phyloP scores from a whole-genome alignment of 345 rosid species.

The Arabidopsis suecica region DNA sequence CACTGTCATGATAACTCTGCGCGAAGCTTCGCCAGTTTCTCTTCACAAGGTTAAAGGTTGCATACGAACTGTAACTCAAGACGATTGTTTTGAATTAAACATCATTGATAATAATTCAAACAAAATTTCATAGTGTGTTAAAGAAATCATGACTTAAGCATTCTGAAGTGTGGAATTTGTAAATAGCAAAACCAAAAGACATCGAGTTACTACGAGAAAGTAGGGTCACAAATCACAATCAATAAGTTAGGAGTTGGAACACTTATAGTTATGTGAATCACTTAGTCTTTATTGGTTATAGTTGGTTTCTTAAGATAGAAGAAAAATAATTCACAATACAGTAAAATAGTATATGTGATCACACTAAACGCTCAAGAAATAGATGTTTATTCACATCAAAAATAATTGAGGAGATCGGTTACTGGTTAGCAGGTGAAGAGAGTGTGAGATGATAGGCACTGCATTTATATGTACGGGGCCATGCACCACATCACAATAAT shows the following conservation, averaged over 20 bases:
- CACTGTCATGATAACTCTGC: constrained; percentile 45
- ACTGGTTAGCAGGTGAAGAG: constrained; percentile 37
- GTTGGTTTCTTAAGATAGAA: constrained; percentile 1
- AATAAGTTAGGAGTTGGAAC: constrained; percentile 39
- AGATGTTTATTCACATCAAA: background rate
- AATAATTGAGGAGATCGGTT: constrained; percentile 35
- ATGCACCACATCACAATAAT: constrained; percentile 13
- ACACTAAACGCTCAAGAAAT: background rate
- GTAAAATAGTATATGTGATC: background rate
- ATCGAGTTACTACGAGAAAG: constrained; percentile 19
- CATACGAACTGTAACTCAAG: background rate
- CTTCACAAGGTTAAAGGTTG: background rate
- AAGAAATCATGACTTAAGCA: background rate
- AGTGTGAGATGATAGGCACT: constrained; percentile 16
- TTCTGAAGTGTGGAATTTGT: background rate
- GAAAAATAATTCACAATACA: background rate
- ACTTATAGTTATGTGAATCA: constrained; percentile 13
- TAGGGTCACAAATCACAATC: constrained; percentile 39
- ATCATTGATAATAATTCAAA: background rate
- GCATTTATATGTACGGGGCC: constrained; percentile 36
- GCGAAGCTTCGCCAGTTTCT: constrained; percentile 24
- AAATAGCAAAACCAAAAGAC: background rate
- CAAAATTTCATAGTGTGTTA: background rate
- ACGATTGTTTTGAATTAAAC: constrained; percentile 7
- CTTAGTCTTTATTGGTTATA: background rate